Conservation (phyloP, 2,329 filamentous ascomycete genomes). For the Thelonectria blattea region DNA sequence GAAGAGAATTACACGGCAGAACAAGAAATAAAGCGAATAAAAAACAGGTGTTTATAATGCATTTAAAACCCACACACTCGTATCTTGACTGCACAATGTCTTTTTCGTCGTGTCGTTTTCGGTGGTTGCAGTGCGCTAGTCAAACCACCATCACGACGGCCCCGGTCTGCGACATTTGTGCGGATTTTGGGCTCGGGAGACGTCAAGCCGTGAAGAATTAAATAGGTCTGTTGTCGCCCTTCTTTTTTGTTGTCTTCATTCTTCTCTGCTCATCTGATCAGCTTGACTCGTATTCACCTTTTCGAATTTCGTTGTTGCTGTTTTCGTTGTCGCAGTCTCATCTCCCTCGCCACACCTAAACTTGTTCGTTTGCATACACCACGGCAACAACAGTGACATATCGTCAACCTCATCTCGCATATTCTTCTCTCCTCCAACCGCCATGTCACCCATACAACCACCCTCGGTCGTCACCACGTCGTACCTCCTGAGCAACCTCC, state of each 20-base stretch:
- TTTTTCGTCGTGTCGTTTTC: too few relatives aligned
- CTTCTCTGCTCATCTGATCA: background rate
- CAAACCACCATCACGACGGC: conserved; percentile 24
- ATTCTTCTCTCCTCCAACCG: conserved; percentile 2
- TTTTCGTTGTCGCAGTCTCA: background rate
- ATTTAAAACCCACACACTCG: too few relatives aligned
- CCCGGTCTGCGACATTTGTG: conserved; percentile 45
- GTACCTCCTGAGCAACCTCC: conserved; percentile 75
- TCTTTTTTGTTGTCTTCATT: too few relatives aligned
- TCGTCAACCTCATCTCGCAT: background rate
- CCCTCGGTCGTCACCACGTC: conserved; percentile 56
- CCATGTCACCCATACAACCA: conserved; percentile 36
- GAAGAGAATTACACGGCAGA: too few relatives aligned
- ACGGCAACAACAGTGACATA: conserved; percentile 11
- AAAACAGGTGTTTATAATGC: too few relatives aligned
- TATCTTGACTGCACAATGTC: too few relatives aligned
- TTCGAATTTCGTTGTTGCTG: background rate
- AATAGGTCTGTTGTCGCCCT: conserved; percentile 14
- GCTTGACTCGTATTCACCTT: background rate
- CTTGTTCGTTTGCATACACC: background rate
- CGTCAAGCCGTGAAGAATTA: conserved; percentile 12
- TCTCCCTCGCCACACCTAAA: background rate
- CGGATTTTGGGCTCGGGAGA: conserved; percentile 39
- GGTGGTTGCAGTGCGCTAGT: conserved; percentile 18
- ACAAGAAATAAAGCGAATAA: too few relatives aligned